These are phyloP conservation scores for Chaetomiaceae sp. DNA, from an alignment of 2,329 filamentous ascomycete genomes.

Conservation along the genomic window DNA sequence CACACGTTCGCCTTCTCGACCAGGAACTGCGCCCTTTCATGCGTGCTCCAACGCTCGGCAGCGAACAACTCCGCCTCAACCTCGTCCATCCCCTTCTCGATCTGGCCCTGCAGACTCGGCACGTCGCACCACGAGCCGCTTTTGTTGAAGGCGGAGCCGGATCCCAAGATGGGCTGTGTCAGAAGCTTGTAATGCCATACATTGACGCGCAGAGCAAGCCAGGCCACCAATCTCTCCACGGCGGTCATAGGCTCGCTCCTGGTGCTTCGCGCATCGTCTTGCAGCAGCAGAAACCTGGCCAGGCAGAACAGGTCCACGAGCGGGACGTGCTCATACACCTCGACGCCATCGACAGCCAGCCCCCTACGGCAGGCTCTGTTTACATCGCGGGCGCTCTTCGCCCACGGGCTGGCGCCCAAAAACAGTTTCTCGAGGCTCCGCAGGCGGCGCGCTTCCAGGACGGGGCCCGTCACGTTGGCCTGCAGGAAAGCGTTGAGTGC, in stretches of 20 bases:
- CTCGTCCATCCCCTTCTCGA: conserved; percentile 38
- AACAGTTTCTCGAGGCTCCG: conserved; percentile 33
- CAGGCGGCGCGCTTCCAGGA: conserved; percentile 42
- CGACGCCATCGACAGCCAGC: conserved; percentile 76
- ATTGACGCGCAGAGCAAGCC: conserved; percentile 64
- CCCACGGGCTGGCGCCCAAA: conserved; percentile 8
- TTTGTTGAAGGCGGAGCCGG: conserved; percentile 50
- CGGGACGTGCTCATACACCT: conserved; percentile 78
- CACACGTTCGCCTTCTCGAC: conserved; percentile 79
- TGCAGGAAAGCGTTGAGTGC: conserved; percentile 77
- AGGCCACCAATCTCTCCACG: conserved; percentile 40
- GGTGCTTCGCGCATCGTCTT: background rate
- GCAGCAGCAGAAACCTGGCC: conserved; percentile 45
- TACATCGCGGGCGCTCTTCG: conserved; percentile 26
- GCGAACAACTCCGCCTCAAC: conserved; percentile 36
- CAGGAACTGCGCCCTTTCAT: conserved; percentile 62
- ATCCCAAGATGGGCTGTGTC: conserved; percentile 49
- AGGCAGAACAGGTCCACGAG: conserved; percentile 78
- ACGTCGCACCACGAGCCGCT: conserved; percentile 55
- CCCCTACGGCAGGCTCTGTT: conserved; percentile 58
- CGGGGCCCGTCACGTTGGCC: conserved; percentile 80
- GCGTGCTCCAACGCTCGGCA: conserved; percentile 33
- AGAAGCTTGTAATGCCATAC: conserved; percentile 61
- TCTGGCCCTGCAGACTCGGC: conserved; percentile 46
- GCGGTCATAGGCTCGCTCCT: too few relatives aligned